Conservation (phyloP, 2,329 filamentous ascomycete genomes). For the Bimuria novae-zelandiae region DNA sequence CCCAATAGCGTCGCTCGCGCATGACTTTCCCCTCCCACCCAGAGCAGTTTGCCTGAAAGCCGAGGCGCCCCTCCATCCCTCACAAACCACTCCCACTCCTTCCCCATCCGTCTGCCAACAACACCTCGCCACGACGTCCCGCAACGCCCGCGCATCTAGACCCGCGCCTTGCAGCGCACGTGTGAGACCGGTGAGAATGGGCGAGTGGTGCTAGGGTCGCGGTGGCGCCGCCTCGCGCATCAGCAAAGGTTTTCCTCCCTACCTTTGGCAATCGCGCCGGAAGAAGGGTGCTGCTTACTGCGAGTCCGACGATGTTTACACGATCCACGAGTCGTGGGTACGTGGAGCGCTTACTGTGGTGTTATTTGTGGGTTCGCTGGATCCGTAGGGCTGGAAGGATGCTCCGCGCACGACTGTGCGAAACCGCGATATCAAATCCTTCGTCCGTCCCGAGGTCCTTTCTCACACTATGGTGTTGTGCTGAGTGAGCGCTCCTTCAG, state of each 20-base stretch:
- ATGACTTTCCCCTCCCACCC: not conserved
- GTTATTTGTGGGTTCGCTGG: too few relatives aligned
- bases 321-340: too few relatives aligned
- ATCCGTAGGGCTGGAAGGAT: too few relatives aligned
- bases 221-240: not conserved
- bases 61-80: not conserved
- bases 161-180: not conserved
- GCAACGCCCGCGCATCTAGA: slow-evolving; percentile 1
- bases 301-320: too few relatives aligned
- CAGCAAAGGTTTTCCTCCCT: not conserved
- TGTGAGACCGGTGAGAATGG: not conserved
- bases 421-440: too few relatives aligned
- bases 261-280: not conserved
- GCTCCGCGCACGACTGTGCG: too few relatives aligned
- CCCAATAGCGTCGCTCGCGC: too few relatives aligned
- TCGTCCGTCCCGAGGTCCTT: too few relatives aligned
- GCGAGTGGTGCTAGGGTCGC: not conserved
- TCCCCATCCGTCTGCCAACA: not conserved
- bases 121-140: not conserved
- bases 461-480: too few relatives aligned
- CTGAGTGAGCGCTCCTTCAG: too few relatives aligned
- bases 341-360: too few relatives aligned
- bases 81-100: not conserved
- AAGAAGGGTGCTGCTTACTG: too few relatives aligned
- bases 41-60: not conserved